phyloP scores from a whole-genome alignment of 176 grass and related monocot species.

The Oryza nivara region DNA sequence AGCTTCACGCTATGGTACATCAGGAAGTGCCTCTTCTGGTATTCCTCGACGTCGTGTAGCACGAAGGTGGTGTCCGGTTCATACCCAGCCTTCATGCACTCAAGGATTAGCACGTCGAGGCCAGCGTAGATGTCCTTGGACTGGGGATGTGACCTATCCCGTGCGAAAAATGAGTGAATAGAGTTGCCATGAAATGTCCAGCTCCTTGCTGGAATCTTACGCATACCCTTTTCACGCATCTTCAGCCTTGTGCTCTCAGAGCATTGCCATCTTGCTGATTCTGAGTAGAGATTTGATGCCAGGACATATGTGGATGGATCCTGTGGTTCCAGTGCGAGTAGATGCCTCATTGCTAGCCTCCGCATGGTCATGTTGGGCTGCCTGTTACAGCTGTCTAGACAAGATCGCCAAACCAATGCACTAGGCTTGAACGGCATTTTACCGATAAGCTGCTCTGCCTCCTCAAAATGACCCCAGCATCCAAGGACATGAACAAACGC shows the following conservation, averaged over 20 bases:
- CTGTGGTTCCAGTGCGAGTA: slow-evolving; percentile 43
- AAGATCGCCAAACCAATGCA: slow-evolving; percentile 64
- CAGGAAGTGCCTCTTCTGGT: slow-evolving; percentile 75
- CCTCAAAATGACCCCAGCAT: slow-evolving; percentile 58
- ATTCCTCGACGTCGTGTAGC: slow-evolving; percentile 75
- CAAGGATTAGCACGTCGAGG: slow-evolving; percentile 65
- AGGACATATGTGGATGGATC: slow-evolving; percentile 23
- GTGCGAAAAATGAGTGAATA: slow-evolving; percentile 65
- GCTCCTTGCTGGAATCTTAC: slow-evolving; percentile 62
- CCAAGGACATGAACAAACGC: slow-evolving; percentile 61
- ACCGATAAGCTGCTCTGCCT: slow-evolving; percentile 58
- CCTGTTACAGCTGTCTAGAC: slow-evolving; percentile 67
- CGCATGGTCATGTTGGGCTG: slow-evolving; percentile 29
- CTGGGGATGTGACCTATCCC: slow-evolving; percentile 63
- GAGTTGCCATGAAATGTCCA: slow-evolving; percentile 58
- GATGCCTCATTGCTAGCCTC: slow-evolving; percentile 45
- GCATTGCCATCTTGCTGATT: slow-evolving; percentile 66
- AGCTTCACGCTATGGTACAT: slow-evolving; percentile 76
- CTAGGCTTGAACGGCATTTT: slow-evolving; percentile 55
- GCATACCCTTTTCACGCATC: slow-evolving; percentile 62
- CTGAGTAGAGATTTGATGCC: slow-evolving; percentile 62
- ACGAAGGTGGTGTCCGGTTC: slow-evolving; percentile 69
- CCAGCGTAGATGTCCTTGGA: slow-evolving; percentile 69
- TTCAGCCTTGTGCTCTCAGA: slow-evolving; percentile 61
- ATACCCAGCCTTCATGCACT: slow-evolving; percentile 73